A percentile compares a stretch with the other conserved stretches of the same genome.
phyloP scores from a whole-genome alignment of 306 rosid genomes.

The Quercus glauca region DNA sequence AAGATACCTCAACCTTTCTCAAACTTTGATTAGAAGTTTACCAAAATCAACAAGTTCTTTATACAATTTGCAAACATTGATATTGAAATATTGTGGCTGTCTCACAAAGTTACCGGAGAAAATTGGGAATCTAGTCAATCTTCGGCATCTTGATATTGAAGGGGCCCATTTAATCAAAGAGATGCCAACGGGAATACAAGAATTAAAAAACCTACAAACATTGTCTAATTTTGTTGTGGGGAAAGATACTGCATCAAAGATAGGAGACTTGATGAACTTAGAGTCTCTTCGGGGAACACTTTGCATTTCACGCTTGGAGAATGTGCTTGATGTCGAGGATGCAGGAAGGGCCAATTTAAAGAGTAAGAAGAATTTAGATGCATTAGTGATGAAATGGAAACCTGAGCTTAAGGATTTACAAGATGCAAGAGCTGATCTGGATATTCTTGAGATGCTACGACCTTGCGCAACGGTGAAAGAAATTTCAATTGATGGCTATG shows the following conservation, averaged over 20 bases:
- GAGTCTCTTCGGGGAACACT: not conserved
- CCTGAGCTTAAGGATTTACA: too few relatives aligned
- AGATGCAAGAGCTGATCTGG: not conserved
- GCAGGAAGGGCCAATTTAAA: not conserved
- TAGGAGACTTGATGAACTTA: not conserved
- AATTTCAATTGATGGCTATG: not conserved
- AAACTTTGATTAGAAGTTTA: too few relatives aligned
- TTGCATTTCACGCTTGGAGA: not conserved
- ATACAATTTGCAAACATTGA: too few relatives aligned
- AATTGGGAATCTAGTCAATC: too few relatives aligned
- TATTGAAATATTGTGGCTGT: too few relatives aligned
- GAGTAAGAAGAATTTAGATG: not conserved
- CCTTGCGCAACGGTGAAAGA: not conserved
- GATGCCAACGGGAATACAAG: not conserved
- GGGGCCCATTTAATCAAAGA: too few relatives aligned
- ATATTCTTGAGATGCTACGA: not conserved
- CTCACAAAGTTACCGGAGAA: too few relatives aligned
- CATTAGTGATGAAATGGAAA: not conserved
- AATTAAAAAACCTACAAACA: not conserved
- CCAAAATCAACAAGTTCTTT: too few relatives aligned
- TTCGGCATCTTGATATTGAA: too few relatives aligned
- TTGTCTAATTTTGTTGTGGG: too few relatives aligned
- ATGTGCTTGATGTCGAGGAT: not conserved
- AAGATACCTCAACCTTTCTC: too few relatives aligned
- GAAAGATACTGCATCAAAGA: too few relatives aligned